phyloP scores from a whole-genome alignment of 2,329 filamentous ascomycete species.

The Aspergillus sp. region DNA sequence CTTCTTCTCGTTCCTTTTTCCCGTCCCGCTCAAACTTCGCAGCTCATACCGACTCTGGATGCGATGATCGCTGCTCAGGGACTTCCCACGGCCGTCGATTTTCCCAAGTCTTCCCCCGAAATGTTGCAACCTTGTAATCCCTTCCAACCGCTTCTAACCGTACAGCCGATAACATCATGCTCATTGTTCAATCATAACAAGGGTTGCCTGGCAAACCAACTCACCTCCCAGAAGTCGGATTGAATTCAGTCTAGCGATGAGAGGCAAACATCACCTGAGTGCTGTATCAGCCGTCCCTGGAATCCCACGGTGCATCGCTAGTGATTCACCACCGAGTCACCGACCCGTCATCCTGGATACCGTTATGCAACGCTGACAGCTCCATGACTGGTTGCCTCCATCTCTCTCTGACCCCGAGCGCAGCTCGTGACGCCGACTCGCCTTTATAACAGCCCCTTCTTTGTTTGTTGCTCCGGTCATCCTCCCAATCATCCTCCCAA shows the following conservation, averaged over 20 bases:
- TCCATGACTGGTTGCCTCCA: not conserved
- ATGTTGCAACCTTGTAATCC: not conserved
- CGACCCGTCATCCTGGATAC: no score
- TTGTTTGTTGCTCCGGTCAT: not conserved
- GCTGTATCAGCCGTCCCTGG: not conserved
- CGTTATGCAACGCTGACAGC: no score
- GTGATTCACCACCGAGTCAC: not conserved
- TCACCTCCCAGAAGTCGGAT: not conserved
- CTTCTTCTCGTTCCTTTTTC: not conserved
- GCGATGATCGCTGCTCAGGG: not conserved
- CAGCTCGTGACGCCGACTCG: not conserved
- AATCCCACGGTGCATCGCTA: not conserved
- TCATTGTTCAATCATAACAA: not conserved
- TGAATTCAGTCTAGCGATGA: not conserved
- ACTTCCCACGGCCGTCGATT: not conserved
- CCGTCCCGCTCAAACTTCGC: not conserved
- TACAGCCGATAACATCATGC: not conserved
- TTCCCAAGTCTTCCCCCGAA: not conserved
- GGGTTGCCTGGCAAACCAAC: conserved; percentile 2
- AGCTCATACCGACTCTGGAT: not conserved
- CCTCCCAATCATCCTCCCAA: not conserved
- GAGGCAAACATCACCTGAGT: not conserved
- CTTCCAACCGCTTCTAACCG: not conserved
- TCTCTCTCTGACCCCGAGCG: not conserved
- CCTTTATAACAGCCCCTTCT: not conserved